Percentiles rank a stretch among this genome's conserved stretches.
Conservation (phyloP, 2,329 filamentous ascomycete species). For the Waltergamsia citrina region DNA sequence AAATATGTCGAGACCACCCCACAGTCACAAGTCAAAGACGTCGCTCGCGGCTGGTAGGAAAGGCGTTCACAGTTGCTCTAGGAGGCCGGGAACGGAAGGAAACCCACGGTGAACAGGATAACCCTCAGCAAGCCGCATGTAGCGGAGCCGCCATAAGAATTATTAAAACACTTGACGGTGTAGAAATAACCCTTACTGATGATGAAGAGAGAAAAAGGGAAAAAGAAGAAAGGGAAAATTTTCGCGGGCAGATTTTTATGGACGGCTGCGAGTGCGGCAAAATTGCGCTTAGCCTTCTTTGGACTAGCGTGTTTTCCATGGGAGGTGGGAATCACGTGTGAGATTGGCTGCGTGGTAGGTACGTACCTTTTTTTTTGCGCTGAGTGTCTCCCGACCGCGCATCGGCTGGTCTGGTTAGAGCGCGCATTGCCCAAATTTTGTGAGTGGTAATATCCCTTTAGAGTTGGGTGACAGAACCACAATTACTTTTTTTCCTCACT, state of each 20-base stretch:
- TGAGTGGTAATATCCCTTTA: no score
- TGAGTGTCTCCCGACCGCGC: background rate
- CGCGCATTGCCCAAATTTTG: slow-evolving; percentile 1
- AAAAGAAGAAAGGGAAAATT: slow-evolving; percentile 12
- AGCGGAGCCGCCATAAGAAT: slow-evolving; percentile 38
- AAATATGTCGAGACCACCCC: slow-evolving; percentile 38
- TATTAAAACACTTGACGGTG: slow-evolving; percentile 42
- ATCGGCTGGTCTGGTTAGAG: background rate
- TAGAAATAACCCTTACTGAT: slow-evolving; percentile 36
- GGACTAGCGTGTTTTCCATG: slow-evolving; percentile 1
- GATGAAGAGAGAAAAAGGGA: slow-evolving; percentile 29
- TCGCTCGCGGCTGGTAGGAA: slow-evolving; percentile 33
- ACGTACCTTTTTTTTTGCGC: background rate
- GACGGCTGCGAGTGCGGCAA: background rate
- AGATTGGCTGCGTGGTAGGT: background rate
- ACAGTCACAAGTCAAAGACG: slow-evolving; percentile 36
- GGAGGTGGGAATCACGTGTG: background rate
- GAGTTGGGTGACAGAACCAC: no score
- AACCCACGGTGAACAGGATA: slow-evolving; percentile 36
- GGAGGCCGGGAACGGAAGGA: slow-evolving; percentile 48
- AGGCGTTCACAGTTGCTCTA: slow-evolving; percentile 35
- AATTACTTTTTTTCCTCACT: no score
- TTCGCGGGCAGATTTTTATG: slow-evolving; percentile 6
- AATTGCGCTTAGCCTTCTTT: background rate
- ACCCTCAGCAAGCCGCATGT: slow-evolving; percentile 46